Base-by-base conservation (phyloP, 208 protist genomes). In the Wallacemonas sp. region DNA sequence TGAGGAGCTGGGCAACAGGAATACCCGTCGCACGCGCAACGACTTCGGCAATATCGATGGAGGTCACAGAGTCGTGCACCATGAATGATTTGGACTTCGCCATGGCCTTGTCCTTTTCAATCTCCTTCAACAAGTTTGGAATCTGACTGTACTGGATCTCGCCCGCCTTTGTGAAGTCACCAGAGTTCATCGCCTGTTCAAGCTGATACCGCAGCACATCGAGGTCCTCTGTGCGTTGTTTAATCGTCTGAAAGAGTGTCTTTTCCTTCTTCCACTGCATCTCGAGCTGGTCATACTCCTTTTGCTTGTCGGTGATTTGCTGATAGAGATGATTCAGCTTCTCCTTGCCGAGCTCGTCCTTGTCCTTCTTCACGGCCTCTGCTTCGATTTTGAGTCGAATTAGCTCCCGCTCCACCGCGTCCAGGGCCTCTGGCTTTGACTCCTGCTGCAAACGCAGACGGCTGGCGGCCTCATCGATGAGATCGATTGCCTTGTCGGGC, bases 401-500 rank as follows among this genome's bases (percentile, higher is more conserved):
- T 38, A 97, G 85, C 70, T 94, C 74, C 2, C 96, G 82, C 55
- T 97, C 96, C 6, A 99, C 75, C n/a, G 75, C 67, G 67, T 99
- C 98, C 6, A 99, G 84, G 17, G 70, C 72, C 74, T 99, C 97
- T 0, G 98, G 98, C 75, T 99, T 97, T 2, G 90, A 98, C 70
- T 99, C 96, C 66, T 98, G 86, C 81, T 98, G 87, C 42, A 99
- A 78, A 30, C 92, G 79, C 66, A 97, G 72, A 12, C 86, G 89
- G 49, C 97, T 95, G 61, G 90, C 82, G 1, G 98, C 97, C 78
- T 99, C 98, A 70, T 99, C 98, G 27, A 99, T 82, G 11, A 99
- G 82, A 80, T 99, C 98, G 56, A 99, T 99, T 1, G 98, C 97
- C 79, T 99, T 99, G 79, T 99, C 99, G 9, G 99, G 99, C 28